phyloP scores from a whole-genome alignment of 257 asterid species.

The Anisodus tanguticus region DNA sequence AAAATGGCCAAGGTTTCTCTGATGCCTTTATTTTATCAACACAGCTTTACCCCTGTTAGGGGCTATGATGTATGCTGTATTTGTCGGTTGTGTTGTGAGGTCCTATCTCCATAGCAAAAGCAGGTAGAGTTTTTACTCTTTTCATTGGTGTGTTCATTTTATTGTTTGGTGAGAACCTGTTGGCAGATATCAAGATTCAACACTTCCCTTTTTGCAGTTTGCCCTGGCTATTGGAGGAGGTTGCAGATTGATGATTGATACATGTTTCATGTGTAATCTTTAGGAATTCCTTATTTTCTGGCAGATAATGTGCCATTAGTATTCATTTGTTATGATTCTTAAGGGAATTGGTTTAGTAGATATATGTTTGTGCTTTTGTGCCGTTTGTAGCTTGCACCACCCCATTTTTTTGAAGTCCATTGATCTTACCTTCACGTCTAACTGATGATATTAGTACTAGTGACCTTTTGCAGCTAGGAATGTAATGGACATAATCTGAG shows the following conservation, averaged over 20 bases:
- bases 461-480: neutral
- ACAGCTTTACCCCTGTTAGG: slow-evolving; percentile 31
- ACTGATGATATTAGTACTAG: neutral
- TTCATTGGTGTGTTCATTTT: neutral
- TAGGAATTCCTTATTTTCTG: neutral
- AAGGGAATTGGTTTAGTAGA: neutral
- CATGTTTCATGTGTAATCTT: neutral
- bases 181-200: slow-evolving; percentile 32
- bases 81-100: slow-evolving; percentile 22
- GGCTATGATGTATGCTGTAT: slow-evolving; percentile 26
- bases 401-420: neutral
- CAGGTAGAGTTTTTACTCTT: slow-evolving; percentile 36
- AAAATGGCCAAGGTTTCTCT: slow-evolving; percentile 36
- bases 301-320: neutral
- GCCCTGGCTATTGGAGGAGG: slow-evolving; percentile 31
- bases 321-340: neutral
- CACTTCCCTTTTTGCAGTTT: slow-evolving; percentile 37
- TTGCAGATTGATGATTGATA: slow-evolving; percentile 25
- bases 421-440: neutral
- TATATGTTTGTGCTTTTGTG: neutral
- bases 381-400: neutral
- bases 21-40: slow-evolving; percentile 31
- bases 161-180: neutral
- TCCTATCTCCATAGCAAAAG: slow-evolving; percentile 27
- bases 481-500: neutral